Base-by-base conservation (phyloP, 208 protist genomes). In the Acanthamoeba rhysodes region DNA sequence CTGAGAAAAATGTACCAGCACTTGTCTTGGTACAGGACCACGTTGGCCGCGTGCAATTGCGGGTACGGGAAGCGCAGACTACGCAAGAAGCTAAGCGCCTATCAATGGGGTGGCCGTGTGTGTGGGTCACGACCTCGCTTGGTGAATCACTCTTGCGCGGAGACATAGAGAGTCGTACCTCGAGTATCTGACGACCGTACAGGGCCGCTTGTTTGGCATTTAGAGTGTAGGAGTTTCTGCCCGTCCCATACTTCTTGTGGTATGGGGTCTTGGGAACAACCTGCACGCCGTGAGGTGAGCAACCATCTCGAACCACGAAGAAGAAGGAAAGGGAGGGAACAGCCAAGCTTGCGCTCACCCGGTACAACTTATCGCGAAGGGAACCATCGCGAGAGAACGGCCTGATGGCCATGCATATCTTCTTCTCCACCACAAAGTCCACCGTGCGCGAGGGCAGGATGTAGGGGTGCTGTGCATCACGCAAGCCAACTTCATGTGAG, bases 41-140 rank as follows among this genome's bases (percentile, higher is more conserved):
- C 59, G n/a, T 92, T 92, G 32, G 85, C 64, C 18, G 57, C n/a
- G 59, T 92, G 85, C 57, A 92, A 72, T n/a, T 92, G 85, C 22
- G 85, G 85, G 18, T 57, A 92, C 2, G 85, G 85, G 62, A 92
- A 74, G 29, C 85, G 85, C 57, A 92, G 22, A 34, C 59, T 74
- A 18, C 62, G 53, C 57, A 92, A 55, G 45, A 92, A 92, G 85
- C 53, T 92, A 16, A 92, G 62, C 5, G 85, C 85, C 85, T 92
- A 9, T 45, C 14, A 34, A 72, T 2, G 55, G 10, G 22, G 20
- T 32, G 9, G 29, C 4, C 41, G 41, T 45, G 41, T 5, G 41
- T 45, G 41, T 45, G 41, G 41, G 41, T 5, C 41, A 5, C 41
- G 41, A 45, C 41, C 7, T 45, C 4, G 41, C 7, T 45, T 45